Conservation (phyloP, 116 monocot genomes). For the Cymodocea nodosa region DNA sequence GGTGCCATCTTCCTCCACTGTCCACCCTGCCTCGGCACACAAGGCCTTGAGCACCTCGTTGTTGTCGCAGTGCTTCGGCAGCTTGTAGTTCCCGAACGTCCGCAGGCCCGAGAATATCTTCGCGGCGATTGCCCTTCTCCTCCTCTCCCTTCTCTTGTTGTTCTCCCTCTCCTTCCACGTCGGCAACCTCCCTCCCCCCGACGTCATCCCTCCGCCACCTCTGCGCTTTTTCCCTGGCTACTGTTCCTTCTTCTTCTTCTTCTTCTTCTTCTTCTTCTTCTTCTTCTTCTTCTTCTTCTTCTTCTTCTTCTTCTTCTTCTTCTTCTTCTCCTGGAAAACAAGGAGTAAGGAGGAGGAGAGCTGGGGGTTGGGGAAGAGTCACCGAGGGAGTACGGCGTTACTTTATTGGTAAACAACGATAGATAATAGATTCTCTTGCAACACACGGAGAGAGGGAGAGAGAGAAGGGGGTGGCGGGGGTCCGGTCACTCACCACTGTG, state of each 20-base stretch:
- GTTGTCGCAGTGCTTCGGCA: conserved; percentile 64
- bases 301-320: conserved; percentile 1
- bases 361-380: background rate
- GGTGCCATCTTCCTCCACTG: conserved; percentile 51
- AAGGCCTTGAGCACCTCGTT: conserved; percentile 66
- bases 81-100: conserved; percentile 38
- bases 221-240: background rate
- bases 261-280: background rate
- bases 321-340: background rate
- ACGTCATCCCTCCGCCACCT: conserved; percentile 17
- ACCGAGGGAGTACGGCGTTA: conserved; percentile 9
- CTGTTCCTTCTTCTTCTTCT: background rate
- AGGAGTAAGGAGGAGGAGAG: background rate
- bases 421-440: conserved; percentile 17
- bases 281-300: conserved; percentile 1
- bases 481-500: too few species aligned
- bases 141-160: conserved; percentile 77
- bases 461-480: too few species aligned
- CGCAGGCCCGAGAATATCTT: conserved; percentile 47
- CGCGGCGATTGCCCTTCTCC: conserved; percentile 51
- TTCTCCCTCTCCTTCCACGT: conserved; percentile 95
- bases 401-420: conserved; percentile 9
- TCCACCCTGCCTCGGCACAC: conserved; percentile 46
- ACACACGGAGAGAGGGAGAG: background rate
- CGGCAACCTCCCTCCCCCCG: conserved; percentile 59